phyloP scores from a whole-genome alignment of 2,329 filamentous ascomycete species.

The Nemania serpens region DNA sequence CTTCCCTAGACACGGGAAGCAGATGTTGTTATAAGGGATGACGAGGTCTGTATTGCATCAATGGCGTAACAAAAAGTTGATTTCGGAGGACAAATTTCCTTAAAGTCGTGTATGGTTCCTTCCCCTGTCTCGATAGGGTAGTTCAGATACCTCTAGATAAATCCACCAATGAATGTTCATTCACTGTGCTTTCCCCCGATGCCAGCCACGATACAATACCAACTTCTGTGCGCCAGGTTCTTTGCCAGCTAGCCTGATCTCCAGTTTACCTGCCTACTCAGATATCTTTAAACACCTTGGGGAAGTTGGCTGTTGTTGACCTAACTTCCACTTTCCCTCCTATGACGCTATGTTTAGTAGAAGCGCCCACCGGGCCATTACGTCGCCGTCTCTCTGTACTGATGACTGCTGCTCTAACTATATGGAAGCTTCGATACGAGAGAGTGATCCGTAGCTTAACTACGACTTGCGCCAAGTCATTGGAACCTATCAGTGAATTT shows the following conservation, averaged over 20 bases:
- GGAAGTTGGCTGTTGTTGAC: neutral
- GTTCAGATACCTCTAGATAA: conserved; percentile 27
- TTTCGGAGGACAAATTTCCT: conserved; percentile 16
- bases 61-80: conserved; percentile 51
- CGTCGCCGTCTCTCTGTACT: neutral
- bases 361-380: neutral
- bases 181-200: neutral
- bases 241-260: neutral
- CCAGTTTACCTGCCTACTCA: neutral
- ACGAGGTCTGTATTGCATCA: conserved; percentile 58
- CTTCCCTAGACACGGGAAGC: conserved; percentile 43
- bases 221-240: neutral
- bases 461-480: neutral
- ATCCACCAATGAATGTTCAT: neutral
- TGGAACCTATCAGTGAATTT: neutral
- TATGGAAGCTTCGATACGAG: conserved; percentile 8
- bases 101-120: neutral
- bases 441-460: neutral
- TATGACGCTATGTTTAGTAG: neutral
- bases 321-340: neutral
- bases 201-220: neutral
- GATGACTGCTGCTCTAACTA: neutral
- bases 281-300: neutral
- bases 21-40: conserved; percentile 51
- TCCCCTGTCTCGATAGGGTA: conserved; percentile 6